A percentile compares a stretch with the other conserved stretches of the same genome.
phyloP scores from a whole-genome alignment of 257 asterid species.

The Ligustrum vulgare region DNA sequence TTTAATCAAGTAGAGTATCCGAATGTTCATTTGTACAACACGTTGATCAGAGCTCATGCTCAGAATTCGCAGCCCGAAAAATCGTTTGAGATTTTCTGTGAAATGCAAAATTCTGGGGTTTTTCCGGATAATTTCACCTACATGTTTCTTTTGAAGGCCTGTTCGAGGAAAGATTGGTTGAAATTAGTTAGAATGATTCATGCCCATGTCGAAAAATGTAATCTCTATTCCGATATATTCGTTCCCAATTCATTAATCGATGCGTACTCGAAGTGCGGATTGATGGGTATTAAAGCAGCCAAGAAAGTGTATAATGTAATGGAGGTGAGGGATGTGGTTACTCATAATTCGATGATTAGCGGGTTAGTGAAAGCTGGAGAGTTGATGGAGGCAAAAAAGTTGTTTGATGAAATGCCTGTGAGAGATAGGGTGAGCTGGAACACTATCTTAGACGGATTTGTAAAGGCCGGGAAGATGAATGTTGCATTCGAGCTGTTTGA shows the following conservation, averaged over 20 bases:
- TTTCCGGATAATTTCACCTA: slow-evolving; percentile 63
- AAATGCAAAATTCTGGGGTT: slow-evolving; percentile 53
- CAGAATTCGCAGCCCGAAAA: slow-evolving; percentile 43
- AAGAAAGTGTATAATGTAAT: slow-evolving; percentile 46
- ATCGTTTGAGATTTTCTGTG: slow-evolving; percentile 48
- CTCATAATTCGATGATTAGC: slow-evolving; percentile 67
- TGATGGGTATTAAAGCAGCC: slow-evolving; percentile 46
- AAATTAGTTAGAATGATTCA: slow-evolving; percentile 52
- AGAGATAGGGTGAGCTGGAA: slow-evolving; percentile 62
- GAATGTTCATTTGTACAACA: slow-evolving; percentile 50
- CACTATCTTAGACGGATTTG: slow-evolving; percentile 52
- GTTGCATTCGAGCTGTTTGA: slow-evolving; percentile 53
- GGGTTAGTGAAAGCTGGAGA: slow-evolving; percentile 46
- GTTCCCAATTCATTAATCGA: slow-evolving; percentile 69
- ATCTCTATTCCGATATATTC: slow-evolving; percentile 51
- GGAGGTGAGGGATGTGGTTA: slow-evolving; percentile 60
- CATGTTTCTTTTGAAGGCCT: slow-evolving; percentile 63
- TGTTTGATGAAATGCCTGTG: slow-evolving; percentile 65
- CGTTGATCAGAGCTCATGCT: slow-evolving; percentile 50
- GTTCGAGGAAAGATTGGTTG: slow-evolving; percentile 37
- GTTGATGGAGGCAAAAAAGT: slow-evolving; percentile 40
- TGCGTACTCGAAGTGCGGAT: slow-evolving; percentile 63
- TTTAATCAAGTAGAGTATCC: slow-evolving; percentile 53
- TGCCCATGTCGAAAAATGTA: slow-evolving; percentile 54
- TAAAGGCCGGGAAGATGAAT: slow-evolving; percentile 53